A percentile compares a stretch with the other conserved stretches of the same genome.
These are phyloP conservation scores for Termitomyces sp. DNA, from an alignment of 768 basidiomycete species.

Conservation along the genomic window DNA sequence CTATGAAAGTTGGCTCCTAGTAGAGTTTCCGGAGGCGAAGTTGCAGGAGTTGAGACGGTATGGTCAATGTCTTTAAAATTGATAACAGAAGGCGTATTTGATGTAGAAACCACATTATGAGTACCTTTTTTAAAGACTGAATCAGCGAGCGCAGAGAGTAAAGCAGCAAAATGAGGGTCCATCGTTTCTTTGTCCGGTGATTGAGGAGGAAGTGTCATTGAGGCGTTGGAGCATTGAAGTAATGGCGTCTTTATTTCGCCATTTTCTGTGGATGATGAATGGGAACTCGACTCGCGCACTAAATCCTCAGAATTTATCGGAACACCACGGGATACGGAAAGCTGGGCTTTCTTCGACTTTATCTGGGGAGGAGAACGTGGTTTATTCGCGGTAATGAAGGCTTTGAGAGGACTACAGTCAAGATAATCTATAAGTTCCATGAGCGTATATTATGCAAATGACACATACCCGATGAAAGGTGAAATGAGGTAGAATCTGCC, in stretches of 20 bases:
- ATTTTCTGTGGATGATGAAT: constrained; percentile 56
- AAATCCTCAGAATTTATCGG: constrained; percentile 21
- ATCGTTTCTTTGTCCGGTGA: constrained; percentile 33
- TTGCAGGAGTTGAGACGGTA: not conserved
- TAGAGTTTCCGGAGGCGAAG: not conserved
- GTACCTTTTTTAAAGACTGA: constrained; percentile 31
- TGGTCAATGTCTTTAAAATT: not conserved
- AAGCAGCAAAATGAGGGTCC: constrained; percentile 68
- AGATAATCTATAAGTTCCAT: constrained; percentile 3
- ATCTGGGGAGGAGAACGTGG: constrained; percentile 42
- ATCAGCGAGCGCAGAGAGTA: constrained; percentile 56
- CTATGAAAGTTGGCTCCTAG: not conserved
- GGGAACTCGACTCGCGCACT: constrained; percentile 62
- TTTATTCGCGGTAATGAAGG: constrained; percentile 61
- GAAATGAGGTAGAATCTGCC: constrained; percentile 94
- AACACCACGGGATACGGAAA: not conserved
- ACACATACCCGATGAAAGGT: constrained; percentile 80
- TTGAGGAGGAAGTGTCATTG: constrained; percentile 24
- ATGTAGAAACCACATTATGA: not conserved
- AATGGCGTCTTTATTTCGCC: constrained; percentile 61
- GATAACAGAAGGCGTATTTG: not conserved
- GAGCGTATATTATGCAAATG: not conserved
- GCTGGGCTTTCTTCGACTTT: constrained; percentile 19
- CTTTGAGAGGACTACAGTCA: constrained; percentile 50
- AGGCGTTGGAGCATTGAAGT: constrained; percentile 45